Evolutionary conservation across 768 basidiomycete species (phyloP), one percentile per base, ranked within the genome.

Genomic region (Artomyces pyxidatus): DNA sequence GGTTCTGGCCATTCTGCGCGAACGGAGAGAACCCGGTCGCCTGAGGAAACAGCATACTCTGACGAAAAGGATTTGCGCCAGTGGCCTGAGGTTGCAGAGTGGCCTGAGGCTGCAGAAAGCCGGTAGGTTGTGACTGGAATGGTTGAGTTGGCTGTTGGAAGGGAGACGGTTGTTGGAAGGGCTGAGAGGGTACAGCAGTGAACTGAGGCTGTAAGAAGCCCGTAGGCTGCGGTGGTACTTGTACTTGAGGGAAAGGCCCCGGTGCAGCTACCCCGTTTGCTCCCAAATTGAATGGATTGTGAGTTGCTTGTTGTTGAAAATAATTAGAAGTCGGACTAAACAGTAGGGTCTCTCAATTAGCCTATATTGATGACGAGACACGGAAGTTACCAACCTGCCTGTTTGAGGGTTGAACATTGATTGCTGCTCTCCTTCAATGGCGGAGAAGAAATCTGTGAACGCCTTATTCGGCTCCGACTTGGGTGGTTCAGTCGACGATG

Each of bases 281-380:
- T n/a, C n/a, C n/a, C n/a, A n/a, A n/a, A 79, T 43, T 75, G 67
- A 97, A 97, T 0, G 93, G 93, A 62, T 95, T 95, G 56, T 78
- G 71, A 11, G 67, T 67, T 0, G 73, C 70, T 61, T 78, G 81
- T 48, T 78, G 80, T 44, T 76, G 79, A 63, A 77, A 75, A 55
- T 78, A 74, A 22, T 66, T 67, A 4, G 68, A 59, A 16, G 67
- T 73, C 1, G 75, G 71, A 55, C 83, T 83, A 49, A 6, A 17
- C 19, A 32, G 37, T 45, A 14, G 45, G 30, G 42, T 35, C 4
- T 35, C 32, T n/a, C n/a, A 27, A 50, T 52, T 45, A 49, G 27
- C 45, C 47, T 1, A 22, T n/a, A 35, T 27, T 10, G 19, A 21
- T n/a, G 12, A 42, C 11, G 11, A 44, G 4, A 16, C 21, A 21